These are phyloP conservation scores for Sphaerulina vaccinii DNA, from an alignment of 2,329 filamentous ascomycete species.

Conservation along the genomic window DNA sequence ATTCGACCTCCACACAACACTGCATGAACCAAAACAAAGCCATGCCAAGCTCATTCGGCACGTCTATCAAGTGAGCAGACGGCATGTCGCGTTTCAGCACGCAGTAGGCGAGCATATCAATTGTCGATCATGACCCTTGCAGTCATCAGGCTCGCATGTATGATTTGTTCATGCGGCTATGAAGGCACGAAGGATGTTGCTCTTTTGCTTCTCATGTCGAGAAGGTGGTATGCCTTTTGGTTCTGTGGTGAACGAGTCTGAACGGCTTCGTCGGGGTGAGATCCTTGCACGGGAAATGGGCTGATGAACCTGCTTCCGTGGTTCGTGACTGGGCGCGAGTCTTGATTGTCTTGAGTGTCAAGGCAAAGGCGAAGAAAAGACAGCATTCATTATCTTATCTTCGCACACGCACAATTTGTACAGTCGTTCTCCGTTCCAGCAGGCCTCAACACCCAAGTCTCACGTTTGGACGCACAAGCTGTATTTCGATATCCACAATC, in stretches of 20 bases:
- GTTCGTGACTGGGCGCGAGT: background rate
- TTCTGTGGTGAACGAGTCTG: no score
- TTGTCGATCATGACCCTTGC: background rate
- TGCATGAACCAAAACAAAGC: no score
- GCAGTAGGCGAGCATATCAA: background rate
- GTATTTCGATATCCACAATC: background rate
- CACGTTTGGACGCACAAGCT: background rate
- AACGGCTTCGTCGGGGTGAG: background rate
- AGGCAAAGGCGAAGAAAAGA: background rate
- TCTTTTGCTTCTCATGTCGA: background rate
- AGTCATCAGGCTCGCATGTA: background rate
- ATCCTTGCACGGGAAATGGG: background rate
- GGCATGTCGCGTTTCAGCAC: background rate
- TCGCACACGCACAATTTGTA: background rate
- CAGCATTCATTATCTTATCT: background rate
- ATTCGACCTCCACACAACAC: no score
- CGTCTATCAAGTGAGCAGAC: background rate
- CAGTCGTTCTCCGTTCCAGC: no score
- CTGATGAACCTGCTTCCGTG: conserved; percentile 3
- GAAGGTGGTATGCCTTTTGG: background rate
- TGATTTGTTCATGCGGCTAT: background rate
- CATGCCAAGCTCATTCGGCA: background rate
- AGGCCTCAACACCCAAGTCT: no score
- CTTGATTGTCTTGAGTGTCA: background rate
- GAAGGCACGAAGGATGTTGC: background rate